Evolutionary conservation across 2,329 filamentous ascomycete species (phyloP).

Genomic region (Epichloe festucae): DNA sequence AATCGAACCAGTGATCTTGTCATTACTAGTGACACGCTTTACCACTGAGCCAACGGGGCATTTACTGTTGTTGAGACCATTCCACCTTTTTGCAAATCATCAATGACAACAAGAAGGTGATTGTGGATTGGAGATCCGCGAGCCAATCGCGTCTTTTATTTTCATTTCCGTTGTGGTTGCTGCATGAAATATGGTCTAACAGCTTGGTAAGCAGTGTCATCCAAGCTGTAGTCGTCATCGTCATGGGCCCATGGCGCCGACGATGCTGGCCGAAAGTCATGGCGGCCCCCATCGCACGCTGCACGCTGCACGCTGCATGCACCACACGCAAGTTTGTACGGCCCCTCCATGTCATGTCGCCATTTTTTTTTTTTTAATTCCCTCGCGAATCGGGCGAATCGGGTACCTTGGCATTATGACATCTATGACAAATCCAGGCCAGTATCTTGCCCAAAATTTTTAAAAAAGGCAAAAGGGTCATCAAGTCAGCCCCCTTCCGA

Average conservation of each 20-base stretch:
- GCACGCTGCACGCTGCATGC: background rate
- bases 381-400: background rate
- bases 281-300: background rate
- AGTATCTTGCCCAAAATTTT: background rate
- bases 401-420: background rate
- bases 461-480: background rate
- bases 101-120: rapidly evolving
- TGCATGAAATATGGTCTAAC: no score
- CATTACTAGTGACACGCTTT: conserved; percentile 25
- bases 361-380: background rate
- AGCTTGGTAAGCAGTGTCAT: background rate
- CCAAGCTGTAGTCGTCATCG: background rate
- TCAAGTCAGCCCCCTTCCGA: no score
- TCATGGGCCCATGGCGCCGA: background rate
- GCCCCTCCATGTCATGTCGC: background rate
- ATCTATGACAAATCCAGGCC: background rate
- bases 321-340: background rate
- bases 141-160: no score
- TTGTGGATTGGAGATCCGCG: no score
- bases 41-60: conserved; percentile 22
- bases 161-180: no score
- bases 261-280: conserved; percentile 1
- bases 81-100: background rate
- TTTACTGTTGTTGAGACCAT: background rate
- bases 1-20: conserved; percentile 24